Conservation (phyloP, 2,329 filamentous ascomycete genomes). For the Fusarium secorum region DNA sequence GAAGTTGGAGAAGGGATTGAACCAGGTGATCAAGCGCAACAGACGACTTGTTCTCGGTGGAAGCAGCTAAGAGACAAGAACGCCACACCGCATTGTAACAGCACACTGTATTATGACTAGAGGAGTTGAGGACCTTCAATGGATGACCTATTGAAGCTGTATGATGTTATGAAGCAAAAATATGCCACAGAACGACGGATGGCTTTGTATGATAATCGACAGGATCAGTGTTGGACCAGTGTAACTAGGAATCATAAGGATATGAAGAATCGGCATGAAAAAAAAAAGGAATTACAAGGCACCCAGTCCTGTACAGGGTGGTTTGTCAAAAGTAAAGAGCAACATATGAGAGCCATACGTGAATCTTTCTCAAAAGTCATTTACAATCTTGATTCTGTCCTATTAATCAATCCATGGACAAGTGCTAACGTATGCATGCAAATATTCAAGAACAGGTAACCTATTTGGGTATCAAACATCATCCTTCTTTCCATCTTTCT, state of each 20-base stretch:
- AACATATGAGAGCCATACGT: neutral
- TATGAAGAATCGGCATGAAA: neutral
- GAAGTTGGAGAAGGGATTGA: slow-evolving; percentile 67
- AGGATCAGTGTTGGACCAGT: neutral
- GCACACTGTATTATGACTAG: neutral
- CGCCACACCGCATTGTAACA: neutral
- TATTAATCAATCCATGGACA: neutral
- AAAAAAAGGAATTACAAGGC: neutral
- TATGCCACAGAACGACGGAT: neutral
- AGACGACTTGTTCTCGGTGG: slow-evolving; percentile 57
- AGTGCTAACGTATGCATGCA: neutral
- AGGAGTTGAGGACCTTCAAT: neutral
- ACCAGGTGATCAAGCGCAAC: slow-evolving; percentile 68
- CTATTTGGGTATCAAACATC: neutral
- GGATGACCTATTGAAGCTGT: neutral
- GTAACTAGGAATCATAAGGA: neutral
- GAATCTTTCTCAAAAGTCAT: neutral
- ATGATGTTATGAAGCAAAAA: neutral
- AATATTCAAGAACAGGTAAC: neutral
- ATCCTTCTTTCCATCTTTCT: neutral
- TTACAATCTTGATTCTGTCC: neutral
- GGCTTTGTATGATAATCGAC: slow-evolving; percentile 13
- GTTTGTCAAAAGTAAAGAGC: neutral
- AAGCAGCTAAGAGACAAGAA: slow-evolving; percentile 29
- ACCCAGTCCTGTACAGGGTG: neutral